phyloP scores from a whole-genome alignment of 2,329 filamentous ascomycete species.

The Trichoderma sp. region DNA sequence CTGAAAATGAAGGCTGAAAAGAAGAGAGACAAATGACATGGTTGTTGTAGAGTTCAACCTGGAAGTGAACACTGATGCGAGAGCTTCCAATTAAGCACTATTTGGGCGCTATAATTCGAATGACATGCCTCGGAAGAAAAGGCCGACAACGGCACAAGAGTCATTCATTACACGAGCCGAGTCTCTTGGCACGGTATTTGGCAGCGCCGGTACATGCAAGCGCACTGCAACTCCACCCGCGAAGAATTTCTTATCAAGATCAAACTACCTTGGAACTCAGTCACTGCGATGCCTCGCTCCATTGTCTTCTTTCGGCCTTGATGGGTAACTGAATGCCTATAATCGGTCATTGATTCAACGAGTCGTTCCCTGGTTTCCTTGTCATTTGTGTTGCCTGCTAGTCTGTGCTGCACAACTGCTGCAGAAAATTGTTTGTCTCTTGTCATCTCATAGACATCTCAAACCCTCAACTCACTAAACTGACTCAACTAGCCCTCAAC shows the following conservation, averaged over 20 bases:
- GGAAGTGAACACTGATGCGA: too few species aligned
- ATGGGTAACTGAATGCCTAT: background rate
- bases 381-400: background rate
- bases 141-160: slow-evolving; percentile 18
- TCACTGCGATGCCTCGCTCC: background rate
- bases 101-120: background rate
- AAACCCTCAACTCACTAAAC: background rate
- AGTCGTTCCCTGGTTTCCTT: background rate
- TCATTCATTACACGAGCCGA: background rate
- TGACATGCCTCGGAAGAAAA: slow-evolving; percentile 9
- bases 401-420: background rate
- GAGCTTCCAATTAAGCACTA: background rate
- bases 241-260: slow-evolving; percentile 3
- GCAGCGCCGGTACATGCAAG: background rate
- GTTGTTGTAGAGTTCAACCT: too few species aligned
- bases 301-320: too few species aligned
- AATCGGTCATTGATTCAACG: background rate
- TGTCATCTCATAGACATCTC: background rate
- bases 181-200: slow-evolving; percentile 1
- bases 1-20: background rate
- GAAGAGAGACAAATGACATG: background rate
- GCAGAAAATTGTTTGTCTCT: background rate
- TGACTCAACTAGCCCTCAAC: background rate
- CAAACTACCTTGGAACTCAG: background rate
- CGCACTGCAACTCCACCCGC: slow-evolving; percentile 4